Percentiles rank a stretch among this genome's conserved stretches.
phyloP scores from a whole-genome alignment of 805 yeast genomes.

The Candida taoyuanica region DNA sequence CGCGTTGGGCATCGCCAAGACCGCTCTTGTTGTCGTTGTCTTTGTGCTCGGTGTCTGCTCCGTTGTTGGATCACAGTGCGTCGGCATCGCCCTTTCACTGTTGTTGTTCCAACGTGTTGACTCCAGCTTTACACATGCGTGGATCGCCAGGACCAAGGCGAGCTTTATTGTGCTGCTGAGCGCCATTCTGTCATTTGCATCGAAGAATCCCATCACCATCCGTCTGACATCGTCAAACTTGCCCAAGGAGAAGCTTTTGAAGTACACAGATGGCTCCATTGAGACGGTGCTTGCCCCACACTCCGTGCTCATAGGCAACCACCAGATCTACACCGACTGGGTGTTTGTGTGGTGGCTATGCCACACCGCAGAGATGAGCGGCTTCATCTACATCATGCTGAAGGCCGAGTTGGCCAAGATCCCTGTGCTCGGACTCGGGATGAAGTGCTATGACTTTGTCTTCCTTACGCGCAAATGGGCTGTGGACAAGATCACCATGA shows the following conservation, averaged over 20 bases:
- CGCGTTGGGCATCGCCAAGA: slow-evolving; percentile 2
- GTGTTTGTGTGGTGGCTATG: slow-evolving; percentile 81
- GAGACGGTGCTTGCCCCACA: slow-evolving; percentile 38
- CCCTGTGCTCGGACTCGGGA: slow-evolving; percentile 83
- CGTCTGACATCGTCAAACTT: slow-evolving; percentile 43
- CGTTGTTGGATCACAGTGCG: slow-evolving; percentile 42
- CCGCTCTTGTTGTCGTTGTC: slow-evolving; percentile 1
- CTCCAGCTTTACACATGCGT: slow-evolving; percentile 34
- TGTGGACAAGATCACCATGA: slow-evolving; percentile 58
- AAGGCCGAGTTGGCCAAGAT: slow-evolving; percentile 66
- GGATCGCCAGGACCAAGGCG: slow-evolving; percentile 50
- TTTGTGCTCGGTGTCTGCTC: slow-evolving; percentile 36
- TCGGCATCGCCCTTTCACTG: slow-evolving; percentile 28
- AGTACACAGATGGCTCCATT: slow-evolving; percentile 12
- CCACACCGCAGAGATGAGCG: slow-evolving; percentile 61
- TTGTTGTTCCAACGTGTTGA: slow-evolving; percentile 27
- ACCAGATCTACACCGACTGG: slow-evolving; percentile 95
- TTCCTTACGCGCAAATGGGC: slow-evolving; percentile 86
- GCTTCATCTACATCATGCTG: slow-evolving; percentile 65
- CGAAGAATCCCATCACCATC: slow-evolving; percentile 43
- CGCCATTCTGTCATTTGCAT: slow-evolving; percentile 43
- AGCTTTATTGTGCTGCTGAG: slow-evolving; percentile 53
- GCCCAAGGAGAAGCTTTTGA: slow-evolving; percentile 7
- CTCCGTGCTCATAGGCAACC: slow-evolving; percentile 76
- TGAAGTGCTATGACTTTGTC: slow-evolving; percentile 72